A percentile compares a stretch with the other conserved stretches of the same genome.
These are phyloP conservation scores for Malus sieversii DNA, from an alignment of 306 rosid genomes.

Conservation along the genomic window DNA sequence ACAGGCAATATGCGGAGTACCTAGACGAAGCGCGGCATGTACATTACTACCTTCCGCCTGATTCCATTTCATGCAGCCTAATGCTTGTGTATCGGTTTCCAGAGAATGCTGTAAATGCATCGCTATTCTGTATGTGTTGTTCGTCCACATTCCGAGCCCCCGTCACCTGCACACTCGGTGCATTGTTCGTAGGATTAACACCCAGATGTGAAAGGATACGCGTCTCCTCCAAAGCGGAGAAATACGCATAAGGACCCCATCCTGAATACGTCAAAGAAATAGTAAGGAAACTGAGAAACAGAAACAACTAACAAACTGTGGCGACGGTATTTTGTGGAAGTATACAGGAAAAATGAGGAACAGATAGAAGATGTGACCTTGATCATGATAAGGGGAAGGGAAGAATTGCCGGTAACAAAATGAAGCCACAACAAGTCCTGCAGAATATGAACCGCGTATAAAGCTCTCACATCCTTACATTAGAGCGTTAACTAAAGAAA, in stretches of 20 bases:
- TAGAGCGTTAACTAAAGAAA: not conserved
- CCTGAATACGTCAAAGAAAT: slow-evolving; percentile 39
- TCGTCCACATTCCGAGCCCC: slow-evolving; percentile 18
- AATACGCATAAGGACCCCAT: slow-evolving; percentile 94
- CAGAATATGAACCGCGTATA: slow-evolving; percentile 7
- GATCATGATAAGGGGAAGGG: slow-evolving; percentile 52
- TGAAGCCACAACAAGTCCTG: slow-evolving; percentile 71
- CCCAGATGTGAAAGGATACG: slow-evolving; percentile 9
- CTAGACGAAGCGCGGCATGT: not conserved
- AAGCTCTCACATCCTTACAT: not conserved
- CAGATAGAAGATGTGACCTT: slow-evolving; percentile 34
- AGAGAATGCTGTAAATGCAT: not conserved
- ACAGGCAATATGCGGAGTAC: not conserved
- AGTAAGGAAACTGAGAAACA: not conserved
- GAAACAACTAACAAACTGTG: too few species aligned
- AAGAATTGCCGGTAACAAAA: slow-evolving; percentile 88
- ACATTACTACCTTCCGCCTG: slow-evolving; percentile 28
- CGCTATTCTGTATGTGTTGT: slow-evolving; percentile 24
- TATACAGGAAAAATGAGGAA: not conserved
- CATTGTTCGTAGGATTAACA: not conserved
- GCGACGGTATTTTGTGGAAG: not conserved
- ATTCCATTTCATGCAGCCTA: slow-evolving; percentile 48
- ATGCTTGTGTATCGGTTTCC: slow-evolving; percentile 20
- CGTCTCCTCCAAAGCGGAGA: slow-evolving; percentile 50
- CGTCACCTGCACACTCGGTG: slow-evolving; percentile 16